phyloP scores from a whole-genome alignment of 441 rosid genomes.

The Corymbia calophylla region DNA sequence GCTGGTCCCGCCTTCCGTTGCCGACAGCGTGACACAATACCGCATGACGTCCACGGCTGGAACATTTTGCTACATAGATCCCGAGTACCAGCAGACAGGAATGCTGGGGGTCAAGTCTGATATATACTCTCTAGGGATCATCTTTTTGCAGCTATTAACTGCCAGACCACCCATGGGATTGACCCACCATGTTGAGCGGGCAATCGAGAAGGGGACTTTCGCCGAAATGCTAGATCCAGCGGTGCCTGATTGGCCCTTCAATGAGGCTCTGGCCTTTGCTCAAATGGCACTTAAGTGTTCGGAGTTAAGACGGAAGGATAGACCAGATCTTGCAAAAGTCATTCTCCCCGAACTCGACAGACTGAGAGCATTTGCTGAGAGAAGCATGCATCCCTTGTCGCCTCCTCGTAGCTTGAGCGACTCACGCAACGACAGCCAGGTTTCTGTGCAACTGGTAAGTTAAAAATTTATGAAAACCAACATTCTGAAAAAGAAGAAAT shows the following conservation, averaged over 20 bases:
- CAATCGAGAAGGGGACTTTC: constrained; percentile 64
- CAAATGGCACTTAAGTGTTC: constrained; percentile 68
- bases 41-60: constrained; percentile 95
- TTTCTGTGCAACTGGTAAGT: constrained; percentile 36
- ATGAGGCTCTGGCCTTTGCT: constrained; percentile 67
- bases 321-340: constrained; percentile 75
- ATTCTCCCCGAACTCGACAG: constrained; percentile 70
- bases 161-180: constrained; percentile 89
- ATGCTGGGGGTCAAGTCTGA: constrained; percentile 92
- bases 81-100: constrained; percentile 95
- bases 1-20: constrained; percentile 81
- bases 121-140: constrained; percentile 79
- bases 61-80: constrained; percentile 93
- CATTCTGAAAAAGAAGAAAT: background rate
- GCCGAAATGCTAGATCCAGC: constrained; percentile 60
- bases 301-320: constrained; percentile 78
- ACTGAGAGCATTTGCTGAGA: constrained; percentile 63
- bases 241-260: constrained; percentile 76
- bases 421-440: constrained; percentile 27
- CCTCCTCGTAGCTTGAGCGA: constrained; percentile 14
- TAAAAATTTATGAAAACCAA: background rate
- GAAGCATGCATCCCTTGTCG: constrained; percentile 16
- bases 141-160: constrained; percentile 73
- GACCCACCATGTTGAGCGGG: constrained; percentile 62
- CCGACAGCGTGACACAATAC: constrained; percentile 77